Percentiles rank a stretch among this genome's conserved stretches.
Evolutionary conservation across 2,329 filamentous ascomycete genomes (phyloP).

Genomic region (Graphium sp.): DNA sequence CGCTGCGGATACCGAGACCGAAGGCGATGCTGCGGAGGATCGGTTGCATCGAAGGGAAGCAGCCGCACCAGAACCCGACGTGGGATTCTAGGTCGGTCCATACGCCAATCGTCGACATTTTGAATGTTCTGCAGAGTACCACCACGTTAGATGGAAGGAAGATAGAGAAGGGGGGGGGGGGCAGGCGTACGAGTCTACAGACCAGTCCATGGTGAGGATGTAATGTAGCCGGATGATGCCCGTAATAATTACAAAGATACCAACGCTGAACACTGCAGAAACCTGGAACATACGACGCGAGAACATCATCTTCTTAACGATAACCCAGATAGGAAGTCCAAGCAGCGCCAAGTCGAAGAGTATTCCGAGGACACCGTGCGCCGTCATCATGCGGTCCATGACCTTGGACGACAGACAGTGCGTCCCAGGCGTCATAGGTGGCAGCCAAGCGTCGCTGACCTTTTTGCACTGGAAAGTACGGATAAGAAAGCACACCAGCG

Average conservation of each 20-base stretch:
- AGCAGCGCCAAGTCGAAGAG: conserved; percentile 17
- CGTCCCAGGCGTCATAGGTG: conserved; percentile 8
- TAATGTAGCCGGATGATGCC: conserved; percentile 20
- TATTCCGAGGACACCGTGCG: conserved; percentile 14
- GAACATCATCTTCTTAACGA: conserved; percentile 17
- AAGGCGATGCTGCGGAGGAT: conserved; percentile 14
- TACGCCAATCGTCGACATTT: conserved; percentile 15
- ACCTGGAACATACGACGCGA: conserved; percentile 15
- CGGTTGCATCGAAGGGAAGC: conserved; percentile 21
- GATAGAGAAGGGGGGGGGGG: background rate
- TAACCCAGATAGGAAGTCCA: conserved; percentile 17
- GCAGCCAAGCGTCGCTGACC: conserved; percentile 8
- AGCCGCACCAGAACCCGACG: conserved; percentile 23
- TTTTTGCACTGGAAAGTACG: conserved; percentile 9
- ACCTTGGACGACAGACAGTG: conserved; percentile 10
- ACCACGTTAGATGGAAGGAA: background rate
- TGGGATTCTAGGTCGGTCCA: conserved; percentile 24
- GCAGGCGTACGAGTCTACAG: conserved; percentile 13
- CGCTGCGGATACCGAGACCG: conserved; percentile 11
- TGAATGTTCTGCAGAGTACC: conserved; percentile 13
- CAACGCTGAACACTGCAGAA: conserved; percentile 18
- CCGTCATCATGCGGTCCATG: conserved; percentile 15
- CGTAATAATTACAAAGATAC: conserved; percentile 17
- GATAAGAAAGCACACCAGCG: conserved; percentile 8
- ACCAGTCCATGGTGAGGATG: conserved; percentile 14